phyloP scores from a whole-genome alignment of 495 filamentous ascomycete species.

The Penicillium samsonianum region DNA sequence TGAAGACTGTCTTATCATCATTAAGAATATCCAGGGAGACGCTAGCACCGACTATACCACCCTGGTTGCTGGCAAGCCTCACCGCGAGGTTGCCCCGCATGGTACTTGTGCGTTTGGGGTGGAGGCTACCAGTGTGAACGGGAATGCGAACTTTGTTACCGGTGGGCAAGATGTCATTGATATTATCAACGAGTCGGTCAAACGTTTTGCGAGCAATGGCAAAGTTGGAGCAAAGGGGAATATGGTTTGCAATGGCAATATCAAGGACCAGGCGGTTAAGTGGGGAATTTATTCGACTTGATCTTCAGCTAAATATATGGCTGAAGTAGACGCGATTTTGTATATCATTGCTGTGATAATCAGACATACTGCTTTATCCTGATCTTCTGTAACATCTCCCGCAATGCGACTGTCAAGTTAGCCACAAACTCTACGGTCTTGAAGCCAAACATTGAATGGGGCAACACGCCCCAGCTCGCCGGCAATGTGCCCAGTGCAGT shows the following conservation, averaged over 20 bases:
- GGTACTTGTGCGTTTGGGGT: slow-evolving; percentile 22
- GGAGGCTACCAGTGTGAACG: neutral
- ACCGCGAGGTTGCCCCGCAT: slow-evolving; percentile 18
- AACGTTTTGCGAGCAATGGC: slow-evolving; percentile 21
- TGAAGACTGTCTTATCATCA: slow-evolving; percentile 32
- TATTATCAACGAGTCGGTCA: slow-evolving; percentile 26
- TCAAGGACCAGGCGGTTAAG: slow-evolving; percentile 13
- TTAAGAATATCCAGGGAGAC: slow-evolving; percentile 33
- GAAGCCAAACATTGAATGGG: too few relatives aligned
- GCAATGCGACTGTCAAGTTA: too few relatives aligned
- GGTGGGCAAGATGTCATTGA: slow-evolving; percentile 33
- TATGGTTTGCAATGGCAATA: slow-evolving; percentile 28
- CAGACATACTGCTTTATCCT: too few relatives aligned
- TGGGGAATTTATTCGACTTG: slow-evolving; percentile 26
- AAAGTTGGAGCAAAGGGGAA: slow-evolving; percentile 31
- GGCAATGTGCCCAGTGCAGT: too few relatives aligned
- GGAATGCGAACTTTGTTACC: slow-evolving; percentile 19
- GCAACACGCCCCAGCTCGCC: too few relatives aligned
- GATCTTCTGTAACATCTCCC: too few relatives aligned
- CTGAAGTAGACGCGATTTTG: too few relatives aligned
- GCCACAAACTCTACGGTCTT: too few relatives aligned
- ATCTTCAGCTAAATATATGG: neutral
- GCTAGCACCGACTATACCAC: neutral
- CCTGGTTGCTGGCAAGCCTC: neutral
- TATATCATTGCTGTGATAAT: too few relatives aligned